A percentile compares a stretch with the other conserved stretches of the same genome.
Conservation (phyloP, 495 filamentous ascomycete genomes). For the Penicillium atrosanguineum region DNA sequence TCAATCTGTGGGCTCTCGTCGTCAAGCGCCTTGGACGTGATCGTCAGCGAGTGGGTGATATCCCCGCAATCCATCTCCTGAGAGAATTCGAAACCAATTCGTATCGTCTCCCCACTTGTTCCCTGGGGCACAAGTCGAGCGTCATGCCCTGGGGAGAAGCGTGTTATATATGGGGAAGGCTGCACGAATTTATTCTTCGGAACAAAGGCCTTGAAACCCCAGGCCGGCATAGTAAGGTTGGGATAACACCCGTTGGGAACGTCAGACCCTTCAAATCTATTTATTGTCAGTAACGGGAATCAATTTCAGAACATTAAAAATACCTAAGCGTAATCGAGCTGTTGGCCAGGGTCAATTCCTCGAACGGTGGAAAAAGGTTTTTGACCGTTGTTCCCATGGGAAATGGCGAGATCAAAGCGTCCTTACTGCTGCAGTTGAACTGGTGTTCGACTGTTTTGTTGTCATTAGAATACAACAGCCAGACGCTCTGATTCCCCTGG, state of each 20-base stretch:
- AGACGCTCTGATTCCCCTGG: constrained; percentile 53
- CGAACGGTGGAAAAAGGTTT: constrained; percentile 63
- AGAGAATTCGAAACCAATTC: constrained; percentile 58
- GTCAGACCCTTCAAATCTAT: too few relatives aligned
- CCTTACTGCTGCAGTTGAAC: constrained; percentile 51
- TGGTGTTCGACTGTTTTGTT: constrained; percentile 51
- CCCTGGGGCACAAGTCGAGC: constrained; percentile 50
- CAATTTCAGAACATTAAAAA: constrained; percentile 33
- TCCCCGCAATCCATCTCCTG: constrained; percentile 59
- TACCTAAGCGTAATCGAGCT: constrained; percentile 36
- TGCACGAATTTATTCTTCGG: too few relatives aligned
- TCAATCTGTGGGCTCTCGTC: constrained; percentile 6
- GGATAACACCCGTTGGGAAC: too few relatives aligned
- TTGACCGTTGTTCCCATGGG: constrained; percentile 51
- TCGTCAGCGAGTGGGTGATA: constrained; percentile 52
- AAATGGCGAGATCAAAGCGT: constrained; percentile 50
- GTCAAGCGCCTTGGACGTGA: constrained; percentile 28
- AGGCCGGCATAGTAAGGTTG: too few relatives aligned
- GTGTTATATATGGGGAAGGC: too few relatives aligned
- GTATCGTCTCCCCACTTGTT: constrained; percentile 42
- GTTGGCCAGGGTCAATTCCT: constrained; percentile 46
- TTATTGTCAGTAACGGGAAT: too few relatives aligned
- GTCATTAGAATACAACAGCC: constrained; percentile 65
- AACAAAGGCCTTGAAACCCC: too few relatives aligned
- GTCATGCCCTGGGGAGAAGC: constrained; percentile 64